Evolutionary conservation across 768 basidiomycete genomes (phyloP).

Genomic region (Lyophyllum semitale): DNA sequence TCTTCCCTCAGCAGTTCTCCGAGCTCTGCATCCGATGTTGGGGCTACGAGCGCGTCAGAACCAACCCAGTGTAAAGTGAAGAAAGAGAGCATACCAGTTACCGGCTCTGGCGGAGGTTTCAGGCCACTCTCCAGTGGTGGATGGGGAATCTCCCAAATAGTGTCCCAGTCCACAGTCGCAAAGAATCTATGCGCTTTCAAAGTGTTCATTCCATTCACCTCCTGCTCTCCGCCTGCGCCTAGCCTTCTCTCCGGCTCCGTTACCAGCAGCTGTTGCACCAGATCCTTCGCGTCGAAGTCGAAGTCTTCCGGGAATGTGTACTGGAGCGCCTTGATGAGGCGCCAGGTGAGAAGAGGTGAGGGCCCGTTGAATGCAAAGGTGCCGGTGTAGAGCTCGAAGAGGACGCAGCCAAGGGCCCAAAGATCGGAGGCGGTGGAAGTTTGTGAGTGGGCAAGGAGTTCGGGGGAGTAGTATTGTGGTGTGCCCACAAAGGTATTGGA

Average conservation of each 20-base stretch:
- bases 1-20: conserved; percentile 17
- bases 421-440: conserved; percentile 61
- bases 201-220: conserved; percentile 40
- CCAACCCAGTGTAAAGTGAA: not conserved
- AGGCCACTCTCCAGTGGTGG: conserved; percentile 63
- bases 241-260: conserved; percentile 58
- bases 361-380: conserved; percentile 89
- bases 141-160: conserved; percentile 63
- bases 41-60: not conserved
- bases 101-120: conserved; percentile 7
- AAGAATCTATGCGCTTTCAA: conserved; percentile 66
- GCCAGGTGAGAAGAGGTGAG: conserved; percentile 93
- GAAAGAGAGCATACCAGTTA: not conserved
- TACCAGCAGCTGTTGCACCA: conserved; percentile 79
- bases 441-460: conserved; percentile 73
- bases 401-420: conserved; percentile 93
- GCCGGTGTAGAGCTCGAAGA: conserved; percentile 92
- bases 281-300: conserved; percentile 76
- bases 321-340: conserved; percentile 87
- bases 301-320: conserved; percentile 88
- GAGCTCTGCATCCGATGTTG: conserved; percentile 10
- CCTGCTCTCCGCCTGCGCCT: conserved; percentile 50
- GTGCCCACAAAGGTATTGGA: conserved; percentile 81
- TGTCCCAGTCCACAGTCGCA: conserved; percentile 55
- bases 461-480: conserved; percentile 88